A percentile compares a stretch with the other conserved stretches of the same genome.
phyloP scores from a whole-genome alignment of 306 rosid genomes.

The Fagus sylvatica region DNA sequence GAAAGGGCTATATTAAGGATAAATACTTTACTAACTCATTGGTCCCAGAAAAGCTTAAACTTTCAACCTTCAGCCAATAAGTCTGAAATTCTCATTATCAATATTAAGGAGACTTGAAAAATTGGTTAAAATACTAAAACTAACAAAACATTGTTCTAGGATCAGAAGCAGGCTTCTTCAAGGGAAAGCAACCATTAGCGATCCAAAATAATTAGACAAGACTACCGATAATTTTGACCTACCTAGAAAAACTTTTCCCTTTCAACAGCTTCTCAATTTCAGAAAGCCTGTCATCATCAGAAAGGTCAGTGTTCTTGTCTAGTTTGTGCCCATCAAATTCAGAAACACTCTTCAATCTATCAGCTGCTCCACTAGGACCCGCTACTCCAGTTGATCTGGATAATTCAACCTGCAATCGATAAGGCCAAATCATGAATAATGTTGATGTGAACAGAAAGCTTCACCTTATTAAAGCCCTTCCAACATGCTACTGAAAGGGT shows the following conservation, averaged over 20 bases:
- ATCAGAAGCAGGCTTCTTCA: not conserved
- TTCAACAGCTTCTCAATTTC: slow-evolving; percentile 47
- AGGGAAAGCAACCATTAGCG: not conserved
- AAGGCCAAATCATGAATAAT: slow-evolving; percentile 12
- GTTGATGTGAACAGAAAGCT: not conserved
- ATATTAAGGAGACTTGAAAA: not conserved
- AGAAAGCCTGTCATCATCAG: slow-evolving; percentile 23
- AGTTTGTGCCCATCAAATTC: slow-evolving; percentile 6
- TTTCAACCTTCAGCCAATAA: not conserved
- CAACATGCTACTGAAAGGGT: not conserved
- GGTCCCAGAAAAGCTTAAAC: not conserved
- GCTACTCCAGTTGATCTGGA: slow-evolving; percentile 24
- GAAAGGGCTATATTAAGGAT: not conserved
- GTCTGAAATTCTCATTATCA: not conserved
- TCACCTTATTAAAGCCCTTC: not conserved
- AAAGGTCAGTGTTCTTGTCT: slow-evolving; percentile 12
- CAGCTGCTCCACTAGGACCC: slow-evolving; percentile 32
- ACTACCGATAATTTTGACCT: not conserved
- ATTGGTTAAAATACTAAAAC: not conserved
- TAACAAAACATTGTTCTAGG: not conserved
- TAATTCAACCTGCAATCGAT: slow-evolving; percentile 30
- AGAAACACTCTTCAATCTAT: slow-evolving; percentile 19
- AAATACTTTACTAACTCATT: not conserved
- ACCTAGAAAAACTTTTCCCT: slow-evolving; percentile 53
- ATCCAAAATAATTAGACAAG: not conserved